These are phyloP conservation scores for Cryptosporidium ryanae DNA, from an alignment of 169 alveolate genomes.

Conservation along the genomic window DNA sequence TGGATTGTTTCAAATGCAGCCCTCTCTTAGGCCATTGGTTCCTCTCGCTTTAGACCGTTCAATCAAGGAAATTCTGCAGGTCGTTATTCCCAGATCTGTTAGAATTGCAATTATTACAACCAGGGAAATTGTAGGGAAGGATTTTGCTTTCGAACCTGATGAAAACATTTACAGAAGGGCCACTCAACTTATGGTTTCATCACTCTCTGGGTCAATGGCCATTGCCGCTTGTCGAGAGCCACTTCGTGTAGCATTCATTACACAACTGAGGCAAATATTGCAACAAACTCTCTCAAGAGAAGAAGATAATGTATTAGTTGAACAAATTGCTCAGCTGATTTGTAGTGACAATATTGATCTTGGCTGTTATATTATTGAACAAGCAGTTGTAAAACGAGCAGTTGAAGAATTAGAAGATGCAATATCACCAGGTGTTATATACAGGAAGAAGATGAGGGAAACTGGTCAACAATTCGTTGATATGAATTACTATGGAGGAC, in stretches of 20 bases:
- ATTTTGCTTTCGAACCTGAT: slow-evolving; percentile 94
- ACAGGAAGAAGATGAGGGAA: slow-evolving; percentile 54
- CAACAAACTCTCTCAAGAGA: slow-evolving; percentile 80
- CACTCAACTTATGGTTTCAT: slow-evolving; percentile 91
- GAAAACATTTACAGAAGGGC: slow-evolving; percentile 91
- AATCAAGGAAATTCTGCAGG: slow-evolving; percentile 92
- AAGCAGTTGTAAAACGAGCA: slow-evolving; percentile 94
- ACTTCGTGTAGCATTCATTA: slow-evolving; percentile 89
- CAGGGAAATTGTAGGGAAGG: slow-evolving; percentile 94
- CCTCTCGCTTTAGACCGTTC: slow-evolving; percentile 96
- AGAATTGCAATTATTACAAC: slow-evolving; percentile 96
- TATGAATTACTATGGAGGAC: slow-evolving; percentile 60
- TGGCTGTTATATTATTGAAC: slow-evolving; percentile 93
- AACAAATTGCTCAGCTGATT: slow-evolving; percentile 89
- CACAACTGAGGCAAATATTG: slow-evolving; percentile 89
- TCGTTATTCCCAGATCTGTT: slow-evolving; percentile 86
- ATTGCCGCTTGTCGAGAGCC: slow-evolving; percentile 96
- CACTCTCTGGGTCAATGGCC: slow-evolving; percentile 95
- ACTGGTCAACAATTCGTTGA: slow-evolving; percentile 71
- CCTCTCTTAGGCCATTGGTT: slow-evolving; percentile 87
- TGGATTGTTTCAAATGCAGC: slow-evolving; percentile 89
- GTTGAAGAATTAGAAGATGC: slow-evolving; percentile 84
- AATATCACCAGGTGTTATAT: slow-evolving; percentile 67
- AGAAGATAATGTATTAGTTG: slow-evolving; percentile 87
- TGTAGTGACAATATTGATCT: slow-evolving; percentile 94